phyloP scores from a whole-genome alignment of 2,329 filamentous ascomycete species.

The Penicillium sp. region DNA sequence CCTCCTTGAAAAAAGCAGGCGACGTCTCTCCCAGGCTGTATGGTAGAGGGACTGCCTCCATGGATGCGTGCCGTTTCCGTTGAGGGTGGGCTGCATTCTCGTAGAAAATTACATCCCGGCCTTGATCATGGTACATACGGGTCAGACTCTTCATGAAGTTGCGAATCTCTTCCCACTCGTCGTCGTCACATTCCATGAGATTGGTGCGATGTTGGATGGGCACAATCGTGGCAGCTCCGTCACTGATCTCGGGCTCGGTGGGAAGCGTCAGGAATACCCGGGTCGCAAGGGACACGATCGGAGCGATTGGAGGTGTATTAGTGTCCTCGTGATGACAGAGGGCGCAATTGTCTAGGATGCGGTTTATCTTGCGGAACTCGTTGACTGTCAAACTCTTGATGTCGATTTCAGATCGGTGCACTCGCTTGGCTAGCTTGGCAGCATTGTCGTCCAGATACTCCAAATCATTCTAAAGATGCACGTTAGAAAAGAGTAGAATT shows the following conservation, averaged over 20 bases:
- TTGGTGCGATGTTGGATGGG: conserved; percentile 83
- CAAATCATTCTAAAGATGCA: conserved; percentile 60
- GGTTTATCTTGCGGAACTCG: conserved; percentile 86
- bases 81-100: conserved; percentile 85
- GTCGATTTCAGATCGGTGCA: conserved; percentile 81
- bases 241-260: conserved; percentile 79
- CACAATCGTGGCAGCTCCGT: conserved; percentile 80
- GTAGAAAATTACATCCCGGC: conserved; percentile 91
- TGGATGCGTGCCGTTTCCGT: conserved; percentile 73
- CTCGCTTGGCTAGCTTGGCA: conserved; percentile 74
- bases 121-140: conserved; percentile 89
- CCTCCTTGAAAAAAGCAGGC: conserved; percentile 91
- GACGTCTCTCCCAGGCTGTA: conserved; percentile 87
- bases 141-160: conserved; percentile 99
- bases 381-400: conserved; percentile 80
- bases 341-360: conserved; percentile 77
- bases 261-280: conserved; percentile 82
- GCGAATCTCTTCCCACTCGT: conserved; percentile 97
- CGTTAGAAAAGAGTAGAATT: conserved; percentile 9
- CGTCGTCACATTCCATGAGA: conserved; percentile 94
- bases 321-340: conserved; percentile 90
- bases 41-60: conserved; percentile 81
- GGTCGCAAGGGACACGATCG: conserved; percentile 78
- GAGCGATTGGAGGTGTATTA: conserved; percentile 70
- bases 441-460: conserved; percentile 99